phyloP scores from a whole-genome alignment of 495 filamentous ascomycete genomes.

The Penicillium cosmopolitanum region DNA sequence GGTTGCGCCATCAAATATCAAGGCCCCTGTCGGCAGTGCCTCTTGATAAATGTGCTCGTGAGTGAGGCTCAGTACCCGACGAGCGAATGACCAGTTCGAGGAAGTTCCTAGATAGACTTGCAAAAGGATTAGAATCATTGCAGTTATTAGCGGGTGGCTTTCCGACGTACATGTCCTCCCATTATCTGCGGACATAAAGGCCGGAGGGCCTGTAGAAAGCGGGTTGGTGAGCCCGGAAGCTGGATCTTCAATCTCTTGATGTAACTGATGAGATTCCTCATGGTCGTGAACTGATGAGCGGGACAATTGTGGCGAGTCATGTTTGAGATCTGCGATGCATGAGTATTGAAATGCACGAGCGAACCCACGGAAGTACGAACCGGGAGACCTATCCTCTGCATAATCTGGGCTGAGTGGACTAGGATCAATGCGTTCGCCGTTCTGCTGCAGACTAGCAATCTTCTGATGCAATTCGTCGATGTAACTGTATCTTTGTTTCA shows the following conservation, averaged over 20 bases:
- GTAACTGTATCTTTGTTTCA: constrained; percentile 29
- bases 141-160: not conserved
- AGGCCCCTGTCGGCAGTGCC: constrained; percentile 36
- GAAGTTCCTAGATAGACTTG: constrained; percentile 49
- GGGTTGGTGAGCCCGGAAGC: constrained; percentile 40
- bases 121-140: constrained; percentile 1
- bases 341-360: not conserved
- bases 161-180: constrained; percentile 34
- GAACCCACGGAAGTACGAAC: constrained; percentile 6
- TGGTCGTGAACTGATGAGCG: constrained; percentile 14
- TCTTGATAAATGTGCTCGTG: constrained; percentile 42
- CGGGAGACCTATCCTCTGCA: constrained; percentile 16
- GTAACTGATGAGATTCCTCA: constrained; percentile 14
- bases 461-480: constrained; percentile 43
- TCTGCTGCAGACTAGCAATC: constrained; percentile 31
- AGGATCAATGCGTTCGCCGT: constrained; percentile 17
- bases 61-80: constrained; percentile 42
- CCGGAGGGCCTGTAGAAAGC: constrained; percentile 40
- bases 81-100: constrained; percentile 52
- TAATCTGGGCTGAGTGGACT: constrained; percentile 22
- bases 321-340: constrained; percentile 23
- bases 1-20: constrained; percentile 42
- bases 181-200: constrained; percentile 37
- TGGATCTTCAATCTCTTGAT: constrained; percentile 24
- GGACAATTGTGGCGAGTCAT: constrained; percentile 15